Conservation (phyloP, 2,329 filamentous ascomycete genomes). For the Biscogniauxia mediterranea region DNA sequence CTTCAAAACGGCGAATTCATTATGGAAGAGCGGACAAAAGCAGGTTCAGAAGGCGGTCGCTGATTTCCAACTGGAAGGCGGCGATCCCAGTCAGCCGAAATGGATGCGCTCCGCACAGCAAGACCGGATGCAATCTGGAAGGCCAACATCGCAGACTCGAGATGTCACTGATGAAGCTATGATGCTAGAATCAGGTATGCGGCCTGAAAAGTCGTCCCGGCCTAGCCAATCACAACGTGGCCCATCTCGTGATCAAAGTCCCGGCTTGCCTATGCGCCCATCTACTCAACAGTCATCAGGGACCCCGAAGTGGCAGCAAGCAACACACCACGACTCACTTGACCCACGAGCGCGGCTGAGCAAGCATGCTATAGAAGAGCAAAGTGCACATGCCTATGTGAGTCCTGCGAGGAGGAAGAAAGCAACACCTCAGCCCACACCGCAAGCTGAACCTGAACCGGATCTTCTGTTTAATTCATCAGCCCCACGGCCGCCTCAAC, state of each 20-base stretch:
- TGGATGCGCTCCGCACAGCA: constrained; percentile 84
- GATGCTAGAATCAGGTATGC: constrained; percentile 69
- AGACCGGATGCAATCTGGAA: constrained; percentile 37
- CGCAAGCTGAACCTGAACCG: constrained; percentile 45
- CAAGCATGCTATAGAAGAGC: constrained; percentile 73
- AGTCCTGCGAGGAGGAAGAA: constrained; percentile 82
- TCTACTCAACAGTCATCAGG: constrained; percentile 43
- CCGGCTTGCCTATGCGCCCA: constrained; percentile 44
- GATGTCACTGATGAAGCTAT: constrained; percentile 68
- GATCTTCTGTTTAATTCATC: constrained; percentile 63
- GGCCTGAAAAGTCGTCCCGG: constrained; percentile 47
- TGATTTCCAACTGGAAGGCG: constrained; percentile 72
- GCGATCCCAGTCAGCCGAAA: constrained; percentile 78
- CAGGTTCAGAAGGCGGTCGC: constrained; percentile 89
- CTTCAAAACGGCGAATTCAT: constrained; percentile 88
- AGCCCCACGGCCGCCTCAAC: constrained; percentile 31
- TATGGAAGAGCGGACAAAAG: constrained; percentile 95
- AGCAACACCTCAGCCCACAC: constrained; percentile 50
- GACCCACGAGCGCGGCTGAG: constrained; percentile 63
- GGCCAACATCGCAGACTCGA: constrained; percentile 33
- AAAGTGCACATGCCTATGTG: constrained; percentile 79
- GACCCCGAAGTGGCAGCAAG: constrained; percentile 60
- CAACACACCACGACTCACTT: constrained; percentile 38
- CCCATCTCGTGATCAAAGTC: constrained; percentile 48
- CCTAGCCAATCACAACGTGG: constrained; percentile 25